Evolutionary conservation across 1,284 basidiomycete species (phyloP), one percentile per base, ranked within the genome.

Genomic region (Ustilago trichophora): DNA sequence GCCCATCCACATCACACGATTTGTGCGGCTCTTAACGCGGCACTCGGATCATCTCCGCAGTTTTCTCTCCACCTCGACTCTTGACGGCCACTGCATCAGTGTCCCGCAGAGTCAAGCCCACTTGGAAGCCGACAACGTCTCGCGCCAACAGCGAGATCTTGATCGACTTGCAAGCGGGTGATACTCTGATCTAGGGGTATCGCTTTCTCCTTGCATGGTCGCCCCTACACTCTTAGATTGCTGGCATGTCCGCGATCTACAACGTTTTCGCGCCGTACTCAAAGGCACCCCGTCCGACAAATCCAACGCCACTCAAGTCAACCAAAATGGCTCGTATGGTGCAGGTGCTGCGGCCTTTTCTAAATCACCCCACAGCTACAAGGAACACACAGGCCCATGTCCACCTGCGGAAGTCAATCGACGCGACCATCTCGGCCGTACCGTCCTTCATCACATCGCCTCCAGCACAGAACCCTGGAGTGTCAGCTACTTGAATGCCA

Each of bases 361-460:
- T 11, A 63, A 59, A 24, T 69, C 66, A 9, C 66, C 66, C 2
- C 66, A 69, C 37, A 64, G 59, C 45, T 51, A 57, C 45, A 49
- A 55, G 43, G 52, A 64, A 33, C 34, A 44, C 10, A 15, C 52
- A 18, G 75, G 66, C 4, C 77, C 77, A 25, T 78, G 76, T 49
- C 55, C 78, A 18, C 76, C 77, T 8, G 45, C 76, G 10, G 88
- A 91, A 78, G 86, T 93, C 43, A 93, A 93, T 74, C 86, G 88
- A 3, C 83, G 87, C 26, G 91, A 93, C 79, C 80, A 83, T 72
- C 84, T 89, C 22, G 91, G 91, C 8, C 84, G 90, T 49, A 91
- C 92, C 0, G 89, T 91, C 1, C 85, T 98, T 8, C 95, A 98
- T 80, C 87, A 94, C 38, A 83, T 85, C 13, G 90, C 90, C 0